phyloP scores from a whole-genome alignment of 2,329 filamentous ascomycete species.

The Thielaviopsis populi region DNA sequence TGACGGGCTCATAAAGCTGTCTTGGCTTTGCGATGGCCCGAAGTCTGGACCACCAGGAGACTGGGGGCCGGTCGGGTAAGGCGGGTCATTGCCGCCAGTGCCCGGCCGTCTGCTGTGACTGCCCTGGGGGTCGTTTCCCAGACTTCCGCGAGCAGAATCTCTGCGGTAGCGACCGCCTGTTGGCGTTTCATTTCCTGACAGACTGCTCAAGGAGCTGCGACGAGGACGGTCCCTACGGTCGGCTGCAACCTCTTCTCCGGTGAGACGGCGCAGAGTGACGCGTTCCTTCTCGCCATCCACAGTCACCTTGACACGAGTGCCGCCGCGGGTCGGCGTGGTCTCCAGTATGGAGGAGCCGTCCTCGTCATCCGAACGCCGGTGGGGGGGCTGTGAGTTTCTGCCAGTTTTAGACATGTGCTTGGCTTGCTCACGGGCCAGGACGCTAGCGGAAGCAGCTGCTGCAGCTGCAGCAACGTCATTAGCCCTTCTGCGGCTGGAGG shows the following conservation, averaged over 20 bases:
- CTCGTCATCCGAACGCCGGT: slow-evolving; percentile 14
- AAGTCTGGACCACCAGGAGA: slow-evolving; percentile 29
- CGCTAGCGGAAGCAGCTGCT: slow-evolving; percentile 33
- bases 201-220: slow-evolving; percentile 39
- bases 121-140: slow-evolving; percentile 11
- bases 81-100: slow-evolving; percentile 41
- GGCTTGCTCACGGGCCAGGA: slow-evolving; percentile 34
- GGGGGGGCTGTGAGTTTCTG: slow-evolving; percentile 13
- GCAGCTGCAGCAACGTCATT: slow-evolving; percentile 33
- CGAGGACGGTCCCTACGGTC: slow-evolving; percentile 24
- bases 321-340: slow-evolving; percentile 30
- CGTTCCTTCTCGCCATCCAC: slow-evolving; percentile 39
- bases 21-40: slow-evolving; percentile 33
- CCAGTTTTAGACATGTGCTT: slow-evolving; percentile 13
- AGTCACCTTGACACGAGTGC: slow-evolving; percentile 42
- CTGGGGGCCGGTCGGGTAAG: slow-evolving; percentile 38
- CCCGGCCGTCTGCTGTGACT: slow-evolving; percentile 23
- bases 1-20: slow-evolving; percentile 35
- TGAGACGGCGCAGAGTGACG: slow-evolving; percentile 45
- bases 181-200: slow-evolving; percentile 41
- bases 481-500: slow-evolving; percentile 33
- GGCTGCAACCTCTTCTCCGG: slow-evolving; percentile 40
- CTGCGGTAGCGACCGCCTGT: slow-evolving; percentile 36
- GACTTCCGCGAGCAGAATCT: slow-evolving; percentile 25
- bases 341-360: slow-evolving; percentile 24